Evolutionary conservation across 257 asterid genomes (phyloP).

Genomic region (Solanum ossicruentum): DNA sequence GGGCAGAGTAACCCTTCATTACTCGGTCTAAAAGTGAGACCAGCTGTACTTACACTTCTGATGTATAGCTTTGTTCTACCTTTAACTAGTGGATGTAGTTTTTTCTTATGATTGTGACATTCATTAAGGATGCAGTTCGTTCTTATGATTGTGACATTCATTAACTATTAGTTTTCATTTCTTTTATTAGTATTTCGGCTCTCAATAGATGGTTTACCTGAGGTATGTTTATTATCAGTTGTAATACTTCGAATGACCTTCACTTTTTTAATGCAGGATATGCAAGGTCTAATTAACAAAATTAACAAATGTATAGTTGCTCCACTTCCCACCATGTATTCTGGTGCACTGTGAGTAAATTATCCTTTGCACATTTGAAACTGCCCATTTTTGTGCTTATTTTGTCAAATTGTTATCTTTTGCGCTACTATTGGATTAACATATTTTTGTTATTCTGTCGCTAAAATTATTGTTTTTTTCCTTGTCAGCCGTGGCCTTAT

Average conservation of each 20-base stretch:
- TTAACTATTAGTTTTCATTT: neutral
- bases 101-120: neutral
- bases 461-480: neutral
- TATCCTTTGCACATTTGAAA: neutral
- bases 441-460: neutral
- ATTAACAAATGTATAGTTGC: slow-evolving; percentile 81
- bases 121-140: neutral
- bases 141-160: neutral
- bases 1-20: neutral
- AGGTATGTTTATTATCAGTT: neutral
- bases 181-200: neutral
- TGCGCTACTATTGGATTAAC: neutral
- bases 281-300: slow-evolving; percentile 93
- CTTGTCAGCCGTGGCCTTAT: slow-evolving; percentile 66
- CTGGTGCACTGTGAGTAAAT: slow-evolving; percentile 80
- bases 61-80: too few relatives aligned
- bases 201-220: neutral
- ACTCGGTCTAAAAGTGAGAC: neutral
- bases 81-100: neutral
- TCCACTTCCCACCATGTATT: slow-evolving; percentile 81
- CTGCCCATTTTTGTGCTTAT: neutral
- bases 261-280: slow-evolving; percentile 43
- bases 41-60: neutral
- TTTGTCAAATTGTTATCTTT: neutral
- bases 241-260: neutral